phyloP scores from a whole-genome alignment of 2,329 filamentous ascomycete species.

The Sporothrix humicola region DNA sequence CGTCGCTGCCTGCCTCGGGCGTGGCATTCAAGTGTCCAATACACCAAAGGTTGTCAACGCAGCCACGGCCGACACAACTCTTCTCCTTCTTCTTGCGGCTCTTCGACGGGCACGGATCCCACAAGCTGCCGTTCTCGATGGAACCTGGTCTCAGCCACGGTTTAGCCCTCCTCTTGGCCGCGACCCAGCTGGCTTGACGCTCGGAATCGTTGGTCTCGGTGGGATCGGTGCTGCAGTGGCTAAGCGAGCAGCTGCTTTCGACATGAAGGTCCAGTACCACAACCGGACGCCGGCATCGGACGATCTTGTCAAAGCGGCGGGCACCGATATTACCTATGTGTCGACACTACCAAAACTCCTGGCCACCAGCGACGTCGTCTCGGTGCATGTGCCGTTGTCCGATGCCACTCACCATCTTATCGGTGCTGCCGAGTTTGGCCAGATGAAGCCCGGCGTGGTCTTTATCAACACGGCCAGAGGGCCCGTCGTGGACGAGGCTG shows the following conservation, averaged over 20 bases:
- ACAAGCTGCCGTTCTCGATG: background rate
- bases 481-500: slow-evolving; percentile 56
- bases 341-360: slow-evolving; percentile 51
- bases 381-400: slow-evolving; percentile 55
- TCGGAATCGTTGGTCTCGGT: slow-evolving; percentile 64
- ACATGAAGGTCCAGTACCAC: slow-evolving; percentile 64
- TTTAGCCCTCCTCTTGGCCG: slow-evolving; percentile 54
- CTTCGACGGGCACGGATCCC: slow-evolving; percentile 65
- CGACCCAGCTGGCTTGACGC: slow-evolving; percentile 69
- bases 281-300: slow-evolving; percentile 56
- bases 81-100: slow-evolving; percentile 75
- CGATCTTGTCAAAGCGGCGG: slow-evolving; percentile 51
- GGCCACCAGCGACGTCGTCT: slow-evolving; percentile 53
- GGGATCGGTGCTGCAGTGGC: slow-evolving; percentile 54
- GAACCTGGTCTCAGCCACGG: slow-evolving; percentile 50
- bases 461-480: slow-evolving; percentile 63
- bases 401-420: slow-evolving; percentile 49
- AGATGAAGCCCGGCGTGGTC: slow-evolving; percentile 57
- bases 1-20: slow-evolving; percentile 64
- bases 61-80: slow-evolving; percentile 72
- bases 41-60: slow-evolving; percentile 71
- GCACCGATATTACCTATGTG: background rate
- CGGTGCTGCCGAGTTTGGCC: slow-evolving; percentile 49
- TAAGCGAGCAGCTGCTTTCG: slow-evolving; percentile 52
- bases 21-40: slow-evolving; percentile 68